Percentiles rank a stretch among this genome's conserved stretches.
phyloP scores from a whole-genome alignment of 2,329 filamentous ascomycete genomes.

The Tolypocladium ovalisporum region DNA sequence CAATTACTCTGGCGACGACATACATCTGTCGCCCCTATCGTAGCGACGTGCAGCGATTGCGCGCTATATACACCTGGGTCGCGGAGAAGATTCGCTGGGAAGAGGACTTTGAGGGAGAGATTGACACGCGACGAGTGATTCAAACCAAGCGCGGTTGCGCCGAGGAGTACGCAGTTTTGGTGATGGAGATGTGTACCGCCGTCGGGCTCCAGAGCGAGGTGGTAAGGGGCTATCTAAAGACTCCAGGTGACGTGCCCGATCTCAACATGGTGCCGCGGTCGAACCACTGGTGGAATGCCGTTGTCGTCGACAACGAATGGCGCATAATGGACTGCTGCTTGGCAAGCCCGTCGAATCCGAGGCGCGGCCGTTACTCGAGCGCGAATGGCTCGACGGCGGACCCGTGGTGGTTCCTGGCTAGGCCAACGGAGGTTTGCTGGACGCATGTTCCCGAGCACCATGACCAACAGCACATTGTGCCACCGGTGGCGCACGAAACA shows the following conservation, averaged over 20 bases:
- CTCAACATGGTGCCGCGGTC: conserved; percentile 71
- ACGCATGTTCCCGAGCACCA: conserved; percentile 86
- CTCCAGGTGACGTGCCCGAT: conserved; percentile 74
- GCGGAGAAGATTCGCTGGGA: conserved; percentile 94
- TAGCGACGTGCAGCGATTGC: conserved; percentile 82
- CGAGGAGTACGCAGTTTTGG: conserved; percentile 79
- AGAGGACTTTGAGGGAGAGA: conserved; percentile 77
- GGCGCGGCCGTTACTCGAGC: conserved; percentile 65
- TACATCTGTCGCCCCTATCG: conserved; percentile 91
- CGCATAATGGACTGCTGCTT: conserved; percentile 91
- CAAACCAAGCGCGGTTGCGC: conserved; percentile 75
- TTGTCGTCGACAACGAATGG: conserved; percentile 90
- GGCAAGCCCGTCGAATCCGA: conserved; percentile 82
- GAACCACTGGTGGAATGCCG: conserved; percentile 97
- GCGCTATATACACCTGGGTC: conserved; percentile 96
- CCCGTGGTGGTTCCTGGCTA: conserved; percentile 84
- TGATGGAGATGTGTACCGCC: conserved; percentile 86
- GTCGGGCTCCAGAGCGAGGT: conserved; percentile 83
- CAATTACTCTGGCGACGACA: conserved; percentile 72
- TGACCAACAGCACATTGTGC: conserved; percentile 85
- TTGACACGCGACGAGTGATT: conserved; percentile 76
- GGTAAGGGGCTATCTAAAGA: conserved; percentile 82
- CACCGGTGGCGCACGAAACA: conserved; percentile 74
- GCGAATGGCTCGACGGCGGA: conserved; percentile 62
- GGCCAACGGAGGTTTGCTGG: conserved; percentile 85